A percentile compares a stretch with the other conserved stretches of the same genome.
These are phyloP conservation scores for Brassica juncea DNA, from an alignment of 345 rosid species.

Conservation along the genomic window DNA sequence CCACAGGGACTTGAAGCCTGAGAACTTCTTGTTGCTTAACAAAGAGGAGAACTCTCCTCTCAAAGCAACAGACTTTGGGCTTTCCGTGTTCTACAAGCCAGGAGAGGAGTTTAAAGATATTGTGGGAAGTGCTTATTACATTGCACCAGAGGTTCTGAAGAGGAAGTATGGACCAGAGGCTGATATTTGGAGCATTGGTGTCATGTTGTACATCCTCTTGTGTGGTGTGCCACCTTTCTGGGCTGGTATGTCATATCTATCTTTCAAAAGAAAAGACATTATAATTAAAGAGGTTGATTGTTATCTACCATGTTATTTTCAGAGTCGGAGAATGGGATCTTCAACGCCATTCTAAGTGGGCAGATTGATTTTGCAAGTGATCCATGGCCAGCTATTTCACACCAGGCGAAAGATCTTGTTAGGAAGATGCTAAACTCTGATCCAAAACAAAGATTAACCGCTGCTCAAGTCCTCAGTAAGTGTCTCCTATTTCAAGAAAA, in stretches of 20 bases:
- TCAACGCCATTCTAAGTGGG: slow-evolving; percentile 82
- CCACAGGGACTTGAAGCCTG: slow-evolving; percentile 59
- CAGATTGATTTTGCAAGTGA: slow-evolving; percentile 79
- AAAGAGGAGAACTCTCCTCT: slow-evolving; percentile 81
- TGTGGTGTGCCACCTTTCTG: neutral
- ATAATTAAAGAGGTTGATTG: neutral
- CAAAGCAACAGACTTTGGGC: slow-evolving; percentile 91
- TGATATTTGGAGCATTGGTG: slow-evolving; percentile 2
- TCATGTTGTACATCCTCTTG: neutral
- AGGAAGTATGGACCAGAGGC: neutral
- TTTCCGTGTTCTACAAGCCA: slow-evolving; percentile 59
- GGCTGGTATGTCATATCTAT: slow-evolving; percentile 36
- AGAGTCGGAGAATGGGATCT: slow-evolving; percentile 94
- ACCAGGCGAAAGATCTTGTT: slow-evolving; percentile 87
- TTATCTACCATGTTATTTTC: slow-evolving; percentile 8
- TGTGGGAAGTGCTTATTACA: neutral
- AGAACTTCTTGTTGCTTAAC: slow-evolving; percentile 74
- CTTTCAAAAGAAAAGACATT: neutral
- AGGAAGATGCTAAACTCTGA: slow-evolving; percentile 83
- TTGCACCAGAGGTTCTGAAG: neutral
- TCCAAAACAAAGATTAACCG: slow-evolving; percentile 84
- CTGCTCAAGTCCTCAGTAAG: slow-evolving; percentile 83
- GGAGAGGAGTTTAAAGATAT: neutral
- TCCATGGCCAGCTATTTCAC: slow-evolving; percentile 93
- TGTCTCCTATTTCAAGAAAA: neutral